Evolutionary conservation across 2,329 filamentous ascomycete genomes (phyloP).

Genomic region (Clarireedia paspali): DNA sequence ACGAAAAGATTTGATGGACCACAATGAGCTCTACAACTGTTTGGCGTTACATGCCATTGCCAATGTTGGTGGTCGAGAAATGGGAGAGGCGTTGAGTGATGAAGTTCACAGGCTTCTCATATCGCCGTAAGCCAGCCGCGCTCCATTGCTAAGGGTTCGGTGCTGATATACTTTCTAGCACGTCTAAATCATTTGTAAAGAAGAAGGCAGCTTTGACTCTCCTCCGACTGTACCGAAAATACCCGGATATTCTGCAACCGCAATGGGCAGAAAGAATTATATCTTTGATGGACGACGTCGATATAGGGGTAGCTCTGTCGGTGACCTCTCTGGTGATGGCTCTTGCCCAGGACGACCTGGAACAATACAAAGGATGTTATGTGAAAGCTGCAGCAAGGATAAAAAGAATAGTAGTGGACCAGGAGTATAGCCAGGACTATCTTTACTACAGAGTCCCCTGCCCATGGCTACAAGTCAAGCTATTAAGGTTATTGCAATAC

Average conservation of each 20-base stretch:
- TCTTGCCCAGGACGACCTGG: slow-evolving; percentile 85
- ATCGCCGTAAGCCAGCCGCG: slow-evolving; percentile 64
- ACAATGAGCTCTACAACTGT: slow-evolving; percentile 97
- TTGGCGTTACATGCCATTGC: slow-evolving; percentile 94
- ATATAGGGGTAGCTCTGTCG: slow-evolving; percentile 89
- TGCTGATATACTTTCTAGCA: slow-evolving; percentile 34
- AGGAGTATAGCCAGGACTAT: slow-evolving; percentile 84
- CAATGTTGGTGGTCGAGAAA: slow-evolving; percentile 92
- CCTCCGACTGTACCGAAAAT: slow-evolving; percentile 87
- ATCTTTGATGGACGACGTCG: slow-evolving; percentile 94
- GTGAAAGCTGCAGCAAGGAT: slow-evolving; percentile 85
- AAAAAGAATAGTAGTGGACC: slow-evolving; percentile 84
- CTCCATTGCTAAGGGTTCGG: neutral
- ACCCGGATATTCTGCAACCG: slow-evolving; percentile 85
- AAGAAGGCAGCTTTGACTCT: slow-evolving; percentile 96
- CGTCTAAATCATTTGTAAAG: slow-evolving; percentile 96
- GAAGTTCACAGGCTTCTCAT: slow-evolving; percentile 94
- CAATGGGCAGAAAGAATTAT: slow-evolving; percentile 98
- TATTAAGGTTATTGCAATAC: slow-evolving; percentile 86
- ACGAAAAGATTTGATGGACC: slow-evolving; percentile 86
- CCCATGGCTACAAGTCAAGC: slow-evolving; percentile 95
- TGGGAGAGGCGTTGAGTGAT: slow-evolving; percentile 86
- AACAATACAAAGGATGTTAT: slow-evolving; percentile 90
- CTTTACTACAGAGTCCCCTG: slow-evolving; percentile 99
- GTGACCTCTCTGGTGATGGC: slow-evolving; percentile 95